Conservation (phyloP, 108 stramenopile species). For the Nannochloropsis salina region DNA sequence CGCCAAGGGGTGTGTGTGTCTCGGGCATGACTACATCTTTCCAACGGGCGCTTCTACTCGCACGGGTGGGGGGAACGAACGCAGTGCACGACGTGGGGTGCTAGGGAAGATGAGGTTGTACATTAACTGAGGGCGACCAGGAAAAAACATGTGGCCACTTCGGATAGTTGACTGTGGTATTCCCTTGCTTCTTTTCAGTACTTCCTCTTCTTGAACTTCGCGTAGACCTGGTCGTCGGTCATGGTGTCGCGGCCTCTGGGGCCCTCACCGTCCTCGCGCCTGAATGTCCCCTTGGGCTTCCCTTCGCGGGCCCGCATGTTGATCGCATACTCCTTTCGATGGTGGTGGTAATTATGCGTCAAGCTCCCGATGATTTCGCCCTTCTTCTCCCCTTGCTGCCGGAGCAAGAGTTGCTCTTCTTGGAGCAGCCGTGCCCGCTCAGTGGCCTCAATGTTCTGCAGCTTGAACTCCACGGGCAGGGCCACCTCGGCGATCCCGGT, state of each 20-base stretch:
- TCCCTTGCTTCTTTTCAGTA: not conserved
- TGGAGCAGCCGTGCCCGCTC: not conserved
- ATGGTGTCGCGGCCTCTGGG: not conserved
- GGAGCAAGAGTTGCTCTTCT: slow-evolving; percentile 10
- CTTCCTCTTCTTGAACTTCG: not conserved
- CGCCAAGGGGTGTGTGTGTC: not conserved
- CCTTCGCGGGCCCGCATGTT: not conserved
- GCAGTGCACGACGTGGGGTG: too few species aligned
- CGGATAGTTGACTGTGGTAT: too few species aligned
- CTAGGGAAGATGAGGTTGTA: too few species aligned
- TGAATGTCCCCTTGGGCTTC: not conserved
- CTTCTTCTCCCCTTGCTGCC: slow-evolving; percentile 25
- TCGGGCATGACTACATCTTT: too few species aligned
- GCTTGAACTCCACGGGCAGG: slow-evolving; percentile 18
- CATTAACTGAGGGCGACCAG: too few species aligned
- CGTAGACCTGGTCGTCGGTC: slow-evolving; percentile 11
- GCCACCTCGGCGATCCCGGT: slow-evolving; percentile 21
- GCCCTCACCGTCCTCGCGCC: not conserved
- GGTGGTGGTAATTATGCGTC: not conserved
- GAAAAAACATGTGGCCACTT: too few species aligned
- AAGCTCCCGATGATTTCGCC: not conserved
- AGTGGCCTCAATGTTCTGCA: slow-evolving; percentile 21
- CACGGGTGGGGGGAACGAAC: too few species aligned
- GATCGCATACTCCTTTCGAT: not conserved
- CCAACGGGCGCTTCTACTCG: too few species aligned